A percentile compares a stretch with the other conserved stretches of the same genome.
Evolutionary conservation across 2,329 filamentous ascomycete species (phyloP).

Genomic region (Cytospora mali): DNA sequence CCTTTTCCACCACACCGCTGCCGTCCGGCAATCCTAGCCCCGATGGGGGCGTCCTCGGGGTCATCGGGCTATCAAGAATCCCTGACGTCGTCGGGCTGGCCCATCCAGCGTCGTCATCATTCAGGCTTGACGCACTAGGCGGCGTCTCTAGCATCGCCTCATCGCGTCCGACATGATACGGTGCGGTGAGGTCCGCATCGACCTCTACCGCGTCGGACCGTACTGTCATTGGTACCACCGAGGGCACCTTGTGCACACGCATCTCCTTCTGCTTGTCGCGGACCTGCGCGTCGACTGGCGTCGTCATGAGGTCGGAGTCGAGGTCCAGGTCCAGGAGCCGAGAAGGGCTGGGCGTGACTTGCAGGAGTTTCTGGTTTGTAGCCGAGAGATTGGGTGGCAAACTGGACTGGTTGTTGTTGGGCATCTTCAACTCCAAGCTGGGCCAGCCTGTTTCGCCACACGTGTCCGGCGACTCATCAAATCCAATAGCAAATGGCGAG

Average conservation of each 20-base stretch:
- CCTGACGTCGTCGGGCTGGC: slow-evolving; percentile 16
- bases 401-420: slow-evolving; percentile 20
- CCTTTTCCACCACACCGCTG: not conserved
- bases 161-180: slow-evolving; percentile 25
- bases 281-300: slow-evolving; percentile 20
- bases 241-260: slow-evolving; percentile 21
- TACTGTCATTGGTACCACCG: slow-evolving; percentile 1
- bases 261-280: slow-evolving; percentile 10
- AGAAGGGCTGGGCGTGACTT: slow-evolving; percentile 23
- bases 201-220: slow-evolving; percentile 16
- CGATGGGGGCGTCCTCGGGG: slow-evolving; percentile 3
- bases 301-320: slow-evolving; percentile 31
- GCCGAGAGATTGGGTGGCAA: slow-evolving; percentile 27
- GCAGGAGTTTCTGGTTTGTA: slow-evolving; percentile 26
- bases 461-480: slow-evolving; percentile 33
- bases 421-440: slow-evolving; percentile 31
- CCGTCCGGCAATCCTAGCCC: slow-evolving; percentile 1
- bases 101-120: slow-evolving; percentile 17
- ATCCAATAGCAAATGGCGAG: slow-evolving; percentile 33
- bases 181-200: slow-evolving; percentile 3
- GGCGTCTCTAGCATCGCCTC: slow-evolving; percentile 25
- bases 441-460: slow-evolving; percentile 33
- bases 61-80: slow-evolving; percentile 18
- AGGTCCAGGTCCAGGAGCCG: slow-evolving; percentile 32
- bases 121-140: slow-evolving; percentile 15